phyloP scores from a whole-genome alignment of 140 eudicot genomes.

The Bidens hawaiensis region DNA sequence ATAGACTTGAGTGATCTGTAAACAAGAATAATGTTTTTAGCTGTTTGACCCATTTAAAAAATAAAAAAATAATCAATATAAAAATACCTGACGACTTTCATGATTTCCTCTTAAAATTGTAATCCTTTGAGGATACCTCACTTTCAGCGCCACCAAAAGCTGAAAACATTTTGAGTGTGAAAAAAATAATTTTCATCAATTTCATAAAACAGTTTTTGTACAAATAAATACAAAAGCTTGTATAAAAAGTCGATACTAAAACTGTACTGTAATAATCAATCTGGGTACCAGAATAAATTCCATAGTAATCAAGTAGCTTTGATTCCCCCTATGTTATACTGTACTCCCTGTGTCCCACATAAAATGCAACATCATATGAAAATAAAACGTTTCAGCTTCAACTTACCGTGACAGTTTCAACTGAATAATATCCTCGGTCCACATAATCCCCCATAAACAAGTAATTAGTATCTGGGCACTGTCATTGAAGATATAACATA shows the following conservation, averaged over 20 bases:
- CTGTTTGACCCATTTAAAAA: background rate
- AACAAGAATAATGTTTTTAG: background rate
- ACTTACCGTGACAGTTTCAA: constrained; percentile 57
- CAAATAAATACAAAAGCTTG: background rate
- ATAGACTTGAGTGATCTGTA: constrained; percentile 93
- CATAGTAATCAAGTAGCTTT: background rate
- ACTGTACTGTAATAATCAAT: background rate
- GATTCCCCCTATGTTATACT: background rate
- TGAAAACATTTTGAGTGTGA: constrained; percentile 18
- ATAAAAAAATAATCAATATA: too few species aligned
- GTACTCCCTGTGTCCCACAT: background rate
- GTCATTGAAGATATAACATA: constrained; percentile 20
- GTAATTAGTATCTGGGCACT: constrained; percentile 67
- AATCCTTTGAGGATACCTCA: constrained; percentile 53
- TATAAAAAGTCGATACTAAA: constrained; percentile 4
- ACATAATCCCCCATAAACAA: constrained; percentile 66
- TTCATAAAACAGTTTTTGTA: background rate
- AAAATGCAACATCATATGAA: background rate
- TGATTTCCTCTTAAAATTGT: constrained; percentile 64
- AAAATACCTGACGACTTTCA: constrained; percentile 62
- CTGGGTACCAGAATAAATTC: background rate
- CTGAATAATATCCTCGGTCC: constrained; percentile 64
- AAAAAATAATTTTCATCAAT: background rate
- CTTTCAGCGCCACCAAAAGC: constrained; percentile 60
- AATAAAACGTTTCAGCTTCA: constrained; percentile 5